A percentile compares a stretch with the other conserved stretches of the same genome.
phyloP scores from a whole-genome alignment of 495 filamentous ascomycete genomes.

The Talaromyces adpressus region DNA sequence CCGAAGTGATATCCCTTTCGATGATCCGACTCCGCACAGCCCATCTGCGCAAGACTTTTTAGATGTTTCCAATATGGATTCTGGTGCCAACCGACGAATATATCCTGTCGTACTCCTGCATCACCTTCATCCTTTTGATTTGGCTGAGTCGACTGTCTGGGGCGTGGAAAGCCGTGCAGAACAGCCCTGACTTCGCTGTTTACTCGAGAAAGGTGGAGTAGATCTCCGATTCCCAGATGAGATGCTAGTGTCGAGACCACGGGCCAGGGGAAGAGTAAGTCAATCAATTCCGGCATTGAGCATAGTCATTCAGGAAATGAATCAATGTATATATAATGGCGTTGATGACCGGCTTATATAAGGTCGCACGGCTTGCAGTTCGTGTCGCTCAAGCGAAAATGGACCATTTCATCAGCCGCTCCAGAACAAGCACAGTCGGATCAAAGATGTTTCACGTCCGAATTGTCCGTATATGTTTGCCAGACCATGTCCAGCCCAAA shows the following conservation, averaged over 20 bases:
- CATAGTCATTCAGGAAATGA: not conserved
- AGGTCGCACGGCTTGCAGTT: not conserved
- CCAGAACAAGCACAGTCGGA: not conserved
- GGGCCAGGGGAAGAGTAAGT: constrained; percentile 15
- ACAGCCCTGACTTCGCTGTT: constrained; percentile 13
- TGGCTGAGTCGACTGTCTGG: not conserved
- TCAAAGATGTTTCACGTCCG: not conserved
- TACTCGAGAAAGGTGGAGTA: constrained; percentile 16
- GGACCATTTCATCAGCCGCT: not conserved
- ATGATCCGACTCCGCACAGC: constrained; percentile 15
- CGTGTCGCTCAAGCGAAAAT: not conserved
- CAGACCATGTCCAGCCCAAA: not conserved
- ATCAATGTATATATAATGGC: not conserved
- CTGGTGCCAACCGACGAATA: constrained; percentile 15
- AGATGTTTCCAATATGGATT: constrained; percentile 16
- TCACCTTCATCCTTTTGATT: not conserved
- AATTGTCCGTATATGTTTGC: not conserved
- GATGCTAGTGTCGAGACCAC: constrained; percentile 12
- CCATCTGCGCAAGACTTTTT: constrained; percentile 13
- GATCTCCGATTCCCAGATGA: constrained; percentile 14
- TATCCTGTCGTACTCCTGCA: not conserved
- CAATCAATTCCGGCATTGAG: constrained; percentile 14
- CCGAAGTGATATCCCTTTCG: constrained; percentile 11
- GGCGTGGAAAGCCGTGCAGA: constrained; percentile 17
- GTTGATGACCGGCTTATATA: not conserved